phyloP scores from a whole-genome alignment of 2,329 filamentous ascomycete genomes.

The Aspergillus spinulosporus region DNA sequence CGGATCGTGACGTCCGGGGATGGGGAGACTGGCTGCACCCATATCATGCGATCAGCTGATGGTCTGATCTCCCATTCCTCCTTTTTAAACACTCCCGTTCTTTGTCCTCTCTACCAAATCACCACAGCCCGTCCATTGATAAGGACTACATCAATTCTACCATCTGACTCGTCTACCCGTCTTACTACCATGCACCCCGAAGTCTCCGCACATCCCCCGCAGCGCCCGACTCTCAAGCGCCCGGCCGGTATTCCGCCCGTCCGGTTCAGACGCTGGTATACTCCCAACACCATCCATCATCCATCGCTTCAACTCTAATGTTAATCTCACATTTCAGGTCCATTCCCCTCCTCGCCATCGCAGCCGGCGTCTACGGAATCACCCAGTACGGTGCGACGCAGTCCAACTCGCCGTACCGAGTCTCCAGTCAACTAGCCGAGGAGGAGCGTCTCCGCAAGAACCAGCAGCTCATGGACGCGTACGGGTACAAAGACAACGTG shows the following conservation, averaged over 20 bases:
- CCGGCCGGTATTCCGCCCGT: slow-evolving; percentile 8
- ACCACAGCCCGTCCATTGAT: background rate
- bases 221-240: slow-evolving; percentile 17
- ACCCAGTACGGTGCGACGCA: slow-evolving; percentile 14
- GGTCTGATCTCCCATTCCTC: background rate
- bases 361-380: slow-evolving; percentile 23
- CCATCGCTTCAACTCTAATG: background rate
- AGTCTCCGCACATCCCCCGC: slow-evolving; percentile 11
- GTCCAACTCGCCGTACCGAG: slow-evolving; percentile 3
- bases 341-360: slow-evolving; percentile 20
- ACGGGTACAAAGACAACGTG: slow-evolving; percentile 47
- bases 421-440: slow-evolving; percentile 13
- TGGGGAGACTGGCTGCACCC: background rate
- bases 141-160: background rate
- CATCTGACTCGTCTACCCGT: background rate
- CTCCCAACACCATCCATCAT: background rate
- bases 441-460: slow-evolving; percentile 40
- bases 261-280: slow-evolving; percentile 15
- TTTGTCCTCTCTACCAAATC: background rate
- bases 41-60: slow-evolving; percentile 3
- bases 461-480: slow-evolving; percentile 47
- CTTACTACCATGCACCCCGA: slow-evolving; percentile 6
- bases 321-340: slow-evolving; percentile 9
- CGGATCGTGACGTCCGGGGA: background rate
- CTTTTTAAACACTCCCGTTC: background rate